phyloP scores from a whole-genome alignment of 495 filamentous ascomycete species.

The Glutinoglossum americanum region DNA sequence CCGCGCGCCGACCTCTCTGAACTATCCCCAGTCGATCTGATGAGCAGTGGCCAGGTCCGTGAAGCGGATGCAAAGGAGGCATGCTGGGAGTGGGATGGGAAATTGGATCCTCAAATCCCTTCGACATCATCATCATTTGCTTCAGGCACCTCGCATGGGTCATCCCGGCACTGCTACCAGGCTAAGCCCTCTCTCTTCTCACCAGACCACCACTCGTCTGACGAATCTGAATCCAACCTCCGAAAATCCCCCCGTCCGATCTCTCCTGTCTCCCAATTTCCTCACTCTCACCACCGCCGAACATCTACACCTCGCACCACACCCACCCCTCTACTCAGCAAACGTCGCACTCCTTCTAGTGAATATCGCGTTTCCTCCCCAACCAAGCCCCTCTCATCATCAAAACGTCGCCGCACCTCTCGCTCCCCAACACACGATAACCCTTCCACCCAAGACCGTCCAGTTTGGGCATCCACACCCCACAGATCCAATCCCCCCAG shows the following conservation, averaged over 20 bases:
- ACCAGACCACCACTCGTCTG: not conserved
- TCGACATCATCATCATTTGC: not conserved
- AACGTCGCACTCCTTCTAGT: not conserved
- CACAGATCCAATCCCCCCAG: slow-evolving; percentile 2
- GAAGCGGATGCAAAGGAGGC: slow-evolving; percentile 38
- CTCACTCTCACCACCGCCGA: not conserved
- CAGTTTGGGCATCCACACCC: slow-evolving; percentile 1
- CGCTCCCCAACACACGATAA: slow-evolving; percentile 3
- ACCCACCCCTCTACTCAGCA: not conserved
- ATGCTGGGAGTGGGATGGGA: slow-evolving; percentile 29
- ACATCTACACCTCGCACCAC: not conserved
- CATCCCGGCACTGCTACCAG: not conserved
- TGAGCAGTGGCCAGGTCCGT: slow-evolving; percentile 18
- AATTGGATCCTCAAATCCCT: slow-evolving; percentile 25
- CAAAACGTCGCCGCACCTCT: slow-evolving; percentile 4
- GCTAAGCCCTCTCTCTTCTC: not conserved
- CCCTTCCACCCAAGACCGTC: not conserved
- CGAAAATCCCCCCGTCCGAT: not conserved
- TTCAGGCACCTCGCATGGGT: not conserved
- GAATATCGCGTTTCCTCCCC: not conserved
- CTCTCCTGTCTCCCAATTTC: not conserved
- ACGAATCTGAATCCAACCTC: not conserved
- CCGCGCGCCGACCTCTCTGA: slow-evolving; percentile 25
- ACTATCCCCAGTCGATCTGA: slow-evolving; percentile 19
- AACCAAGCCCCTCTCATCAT: not conserved